Conservation (phyloP, 768 basidiomycete species). For the Suillus spraguei region DNA sequence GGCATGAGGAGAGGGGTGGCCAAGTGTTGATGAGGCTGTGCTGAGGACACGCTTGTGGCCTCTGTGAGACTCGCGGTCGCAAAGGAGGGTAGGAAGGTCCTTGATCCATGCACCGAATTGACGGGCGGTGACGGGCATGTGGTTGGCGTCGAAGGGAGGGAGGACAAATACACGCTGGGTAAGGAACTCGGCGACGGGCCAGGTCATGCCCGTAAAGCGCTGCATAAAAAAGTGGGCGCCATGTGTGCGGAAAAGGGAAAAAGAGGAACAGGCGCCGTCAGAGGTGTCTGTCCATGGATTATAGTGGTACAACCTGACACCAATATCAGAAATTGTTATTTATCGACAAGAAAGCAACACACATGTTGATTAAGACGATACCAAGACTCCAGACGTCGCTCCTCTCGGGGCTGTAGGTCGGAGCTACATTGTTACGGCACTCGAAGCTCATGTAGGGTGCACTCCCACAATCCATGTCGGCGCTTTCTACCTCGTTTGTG, state of each 20-base stretch:
- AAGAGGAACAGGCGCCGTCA: conserved; percentile 78
- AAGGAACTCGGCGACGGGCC: conserved; percentile 84
- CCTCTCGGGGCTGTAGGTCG: conserved; percentile 90
- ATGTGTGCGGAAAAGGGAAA: conserved; percentile 75
- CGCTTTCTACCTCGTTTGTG: conserved; percentile 84
- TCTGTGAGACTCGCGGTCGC: conserved; percentile 38
- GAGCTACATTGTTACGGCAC: conserved; percentile 96
- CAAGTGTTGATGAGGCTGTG: conserved; percentile 57
- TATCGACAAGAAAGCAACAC: conserved; percentile 27
- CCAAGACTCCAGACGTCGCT: conserved; percentile 99
- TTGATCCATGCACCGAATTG: conserved; percentile 89
- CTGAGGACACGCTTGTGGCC: conserved; percentile 62
- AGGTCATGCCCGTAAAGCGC: conserved; percentile 89
- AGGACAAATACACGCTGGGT: conserved; percentile 84
- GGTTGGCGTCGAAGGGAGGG: conserved; percentile 54
- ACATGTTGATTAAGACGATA: conserved; percentile 99
- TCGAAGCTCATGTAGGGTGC: conserved; percentile 99
- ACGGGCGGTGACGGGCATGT: conserved; percentile 58
- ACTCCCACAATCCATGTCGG: conserved; percentile 98
- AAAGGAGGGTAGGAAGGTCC: conserved; percentile 76
- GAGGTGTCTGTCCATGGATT: conserved; percentile 98
- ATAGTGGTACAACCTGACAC: conserved; percentile 86
- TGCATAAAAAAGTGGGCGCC: conserved; percentile 87
- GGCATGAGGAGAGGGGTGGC: conserved; percentile 64
- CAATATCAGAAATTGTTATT: conserved; percentile 12